A percentile compares a stretch with the other conserved stretches of the same genome.
phyloP scores from a whole-genome alignment of 345 rosid genomes.

The Geranium rotundifolium region DNA sequence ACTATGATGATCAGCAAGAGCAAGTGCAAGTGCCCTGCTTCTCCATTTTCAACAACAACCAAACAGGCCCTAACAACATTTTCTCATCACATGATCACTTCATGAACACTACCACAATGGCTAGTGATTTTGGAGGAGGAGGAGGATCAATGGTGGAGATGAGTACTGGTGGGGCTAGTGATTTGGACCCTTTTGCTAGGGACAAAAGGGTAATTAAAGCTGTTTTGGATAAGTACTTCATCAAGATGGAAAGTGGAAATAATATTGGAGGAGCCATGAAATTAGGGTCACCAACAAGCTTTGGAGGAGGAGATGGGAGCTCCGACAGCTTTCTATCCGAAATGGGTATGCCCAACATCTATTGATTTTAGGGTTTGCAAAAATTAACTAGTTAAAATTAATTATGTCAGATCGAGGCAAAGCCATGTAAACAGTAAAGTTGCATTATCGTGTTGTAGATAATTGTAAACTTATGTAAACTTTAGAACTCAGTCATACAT shows the following conservation, averaged over 20 bases:
- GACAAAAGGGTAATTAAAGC: slow-evolving; percentile 31
- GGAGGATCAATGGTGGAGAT: background rate
- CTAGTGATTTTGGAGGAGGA: background rate
- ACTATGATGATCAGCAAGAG: slow-evolving; percentile 1
- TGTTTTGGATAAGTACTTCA: slow-evolving; percentile 25
- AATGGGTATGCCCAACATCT: slow-evolving; percentile 22
- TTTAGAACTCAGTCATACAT: no score
- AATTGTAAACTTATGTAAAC: no score
- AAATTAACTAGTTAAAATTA: no score
- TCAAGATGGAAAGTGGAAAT: slow-evolving; percentile 19
- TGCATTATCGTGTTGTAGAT: background rate
- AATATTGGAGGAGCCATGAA: slow-evolving; percentile 7
- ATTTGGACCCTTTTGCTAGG: slow-evolving; percentile 17
- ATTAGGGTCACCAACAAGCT: slow-evolving; percentile 14
- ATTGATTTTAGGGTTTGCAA: background rate
- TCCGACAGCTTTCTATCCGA: slow-evolving; percentile 27
- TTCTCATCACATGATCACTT: slow-evolving; percentile 8
- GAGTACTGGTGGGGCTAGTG: background rate
- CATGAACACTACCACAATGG: slow-evolving; percentile 4
- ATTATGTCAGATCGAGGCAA: no score
- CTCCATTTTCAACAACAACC: slow-evolving; percentile 19
- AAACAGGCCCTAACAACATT: slow-evolving; percentile 4
- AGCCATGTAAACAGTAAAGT: background rate
- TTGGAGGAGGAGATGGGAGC: slow-evolving; percentile 9
- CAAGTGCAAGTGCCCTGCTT: slow-evolving; percentile 28